These are phyloP conservation scores for Pyrus hybrid DNA, from an alignment of 331 rosid species.

Conservation along the genomic window DNA sequence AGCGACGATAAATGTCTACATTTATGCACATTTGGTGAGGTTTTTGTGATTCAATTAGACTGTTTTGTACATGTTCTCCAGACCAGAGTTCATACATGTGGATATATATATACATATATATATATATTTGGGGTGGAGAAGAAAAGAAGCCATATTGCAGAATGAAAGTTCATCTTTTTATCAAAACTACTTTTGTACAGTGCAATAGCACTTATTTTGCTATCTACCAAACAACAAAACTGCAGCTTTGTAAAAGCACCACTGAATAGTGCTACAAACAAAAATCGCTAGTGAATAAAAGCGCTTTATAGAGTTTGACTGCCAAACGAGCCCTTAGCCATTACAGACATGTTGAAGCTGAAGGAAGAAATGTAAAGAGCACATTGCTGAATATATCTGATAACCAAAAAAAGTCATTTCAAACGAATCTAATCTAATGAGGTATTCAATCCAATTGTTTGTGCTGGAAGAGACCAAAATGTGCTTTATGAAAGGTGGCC, in stretches of 20 bases:
- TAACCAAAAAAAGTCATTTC: too few species aligned
- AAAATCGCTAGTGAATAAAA: too few species aligned
- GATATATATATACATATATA: neutral
- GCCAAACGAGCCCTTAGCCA: neutral
- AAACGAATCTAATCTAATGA: neutral
- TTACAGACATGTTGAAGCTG: neutral
- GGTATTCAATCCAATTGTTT: neutral
- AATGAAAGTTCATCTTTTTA: neutral
- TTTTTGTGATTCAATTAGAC: conserved; percentile 22
- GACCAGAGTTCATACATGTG: neutral
- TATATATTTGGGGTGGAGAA: conserved; percentile 11
- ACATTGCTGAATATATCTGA: neutral
- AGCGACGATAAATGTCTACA: conserved; percentile 8
- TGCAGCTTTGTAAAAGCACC: too few species aligned
- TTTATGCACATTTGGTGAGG: conserved; percentile 10
- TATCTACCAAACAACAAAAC: too few species aligned
- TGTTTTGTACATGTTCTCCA: conserved; percentile 34
- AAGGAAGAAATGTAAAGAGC: neutral
- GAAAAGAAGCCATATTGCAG: conserved; percentile 7
- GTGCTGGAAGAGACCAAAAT: neutral
- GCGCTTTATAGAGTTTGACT: too few species aligned
- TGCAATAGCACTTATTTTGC: too few species aligned
- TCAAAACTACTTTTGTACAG: too few species aligned
- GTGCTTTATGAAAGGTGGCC: neutral
- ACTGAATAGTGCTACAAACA: too few species aligned